Evolutionary conservation across 1,284 basidiomycete genomes (phyloP), one percentile per base, ranked within the genome.

Genomic region (Porodaedalea pini): DNA sequence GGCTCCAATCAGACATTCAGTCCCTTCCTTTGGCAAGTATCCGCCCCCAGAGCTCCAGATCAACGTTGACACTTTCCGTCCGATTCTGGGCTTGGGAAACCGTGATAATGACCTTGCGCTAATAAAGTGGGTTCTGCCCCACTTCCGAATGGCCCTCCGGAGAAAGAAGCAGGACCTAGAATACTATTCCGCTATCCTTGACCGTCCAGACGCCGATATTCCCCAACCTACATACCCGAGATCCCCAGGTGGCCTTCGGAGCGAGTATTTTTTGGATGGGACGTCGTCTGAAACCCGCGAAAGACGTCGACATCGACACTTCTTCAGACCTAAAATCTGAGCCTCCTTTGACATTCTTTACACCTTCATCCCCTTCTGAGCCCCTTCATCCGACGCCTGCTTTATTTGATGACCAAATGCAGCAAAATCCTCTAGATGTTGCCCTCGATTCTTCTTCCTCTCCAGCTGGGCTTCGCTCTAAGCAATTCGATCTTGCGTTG

Each of bases 71-170:
- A 80, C 80, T 59, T 68, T 90, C 11, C 67, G 85, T 7, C 73
- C 86, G 1, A 76, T 82, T 1, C 73, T 82, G 41, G 80, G 81
- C 2, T 66, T 77, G 19, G 78, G 80, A 25, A 87, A 86, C 62
- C 74, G 78, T 34, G 69, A 78, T 59, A 84, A 82, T 67, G 73
- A 84, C 51, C 62, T 79, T 34, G 73, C 74, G 43, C 65, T 87
- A 41, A 74, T 86, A 70, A 75, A 78, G 37, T 89, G 86, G 78
- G 67, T 86, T 29, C 66, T 70, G 23, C 67, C 69, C 17, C 78
- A 79, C 62, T 66, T 80, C 13, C 72, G 72, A 8, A 66, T 64
- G 45, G 69, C 78, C 15, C 66, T 82, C 31, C 68, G 69, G 57
- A 70, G 70, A 60, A 85, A 85, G 67, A 70, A 70, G 57, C 63